A percentile compares a stretch with the other conserved stretches of the same genome.
Conservation (phyloP, 2,329 filamentous ascomycete genomes). For the Aurifilum marmelostoma region DNA sequence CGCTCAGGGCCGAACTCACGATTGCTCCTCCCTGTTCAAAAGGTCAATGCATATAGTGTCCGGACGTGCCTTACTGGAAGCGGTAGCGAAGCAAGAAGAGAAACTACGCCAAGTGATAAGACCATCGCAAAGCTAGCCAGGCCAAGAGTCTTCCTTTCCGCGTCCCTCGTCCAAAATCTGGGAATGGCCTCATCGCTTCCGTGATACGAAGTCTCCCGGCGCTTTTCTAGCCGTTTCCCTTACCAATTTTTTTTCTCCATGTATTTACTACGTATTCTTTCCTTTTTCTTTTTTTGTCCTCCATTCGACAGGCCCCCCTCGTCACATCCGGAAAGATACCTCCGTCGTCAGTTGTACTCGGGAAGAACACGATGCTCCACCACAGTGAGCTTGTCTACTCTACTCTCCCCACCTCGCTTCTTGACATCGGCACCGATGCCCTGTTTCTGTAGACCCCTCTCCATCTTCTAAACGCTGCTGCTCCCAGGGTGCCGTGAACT, state of each 20-base stretch:
- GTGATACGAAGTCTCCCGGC: constrained; percentile 6
- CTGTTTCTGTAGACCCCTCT: constrained; percentile 13
- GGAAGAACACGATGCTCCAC: constrained; percentile 2
- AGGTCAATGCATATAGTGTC: not conserved
- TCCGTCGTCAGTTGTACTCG: constrained; percentile 8
- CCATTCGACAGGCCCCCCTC: not conserved
- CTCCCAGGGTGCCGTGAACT: not conserved
- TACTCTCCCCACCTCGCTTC: not conserved
- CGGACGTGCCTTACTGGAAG: not conserved
- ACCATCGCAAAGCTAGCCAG: constrained; percentile 3
- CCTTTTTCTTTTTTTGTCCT: not conserved
- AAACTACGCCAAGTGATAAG: constrained; percentile 2
- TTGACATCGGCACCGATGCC: constrained; percentile 15
- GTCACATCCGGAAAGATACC: constrained; percentile 16
- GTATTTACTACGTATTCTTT: not conserved
- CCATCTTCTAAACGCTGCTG: not conserved
- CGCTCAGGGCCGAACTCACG: not conserved
- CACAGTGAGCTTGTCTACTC: constrained; percentile 13
- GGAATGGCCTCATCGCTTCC: constrained; percentile 15
- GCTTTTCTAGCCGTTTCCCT: not conserved
- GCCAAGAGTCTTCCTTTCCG: not conserved
- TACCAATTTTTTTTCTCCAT: not conserved
- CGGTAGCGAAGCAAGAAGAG: not conserved
- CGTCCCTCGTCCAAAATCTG: not conserved
- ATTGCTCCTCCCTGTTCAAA: not conserved